Conservation (phyloP, 306 rosid species). For the Bauhinia variegata region DNA sequence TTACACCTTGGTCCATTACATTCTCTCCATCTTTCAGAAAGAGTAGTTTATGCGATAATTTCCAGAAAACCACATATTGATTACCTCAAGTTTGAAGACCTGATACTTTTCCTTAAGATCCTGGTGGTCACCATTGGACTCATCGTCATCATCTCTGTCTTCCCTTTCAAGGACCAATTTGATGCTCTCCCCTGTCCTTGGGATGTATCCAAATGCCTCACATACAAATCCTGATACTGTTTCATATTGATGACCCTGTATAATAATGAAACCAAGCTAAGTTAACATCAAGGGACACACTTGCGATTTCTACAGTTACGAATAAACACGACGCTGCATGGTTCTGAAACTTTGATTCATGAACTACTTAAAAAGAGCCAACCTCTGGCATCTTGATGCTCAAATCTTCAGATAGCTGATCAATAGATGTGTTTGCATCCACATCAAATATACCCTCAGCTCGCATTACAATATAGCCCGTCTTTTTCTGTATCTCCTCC, state of each 20-base stretch:
- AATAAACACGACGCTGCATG: too few relatives aligned
- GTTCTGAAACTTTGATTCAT: too few relatives aligned
- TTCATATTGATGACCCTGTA: conserved; percentile 97
- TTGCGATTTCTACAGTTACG: too few relatives aligned
- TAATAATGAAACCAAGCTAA: conserved; percentile 15
- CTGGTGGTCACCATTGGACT: conserved; percentile 67
- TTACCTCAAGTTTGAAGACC: conserved; percentile 85
- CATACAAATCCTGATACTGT: conserved; percentile 97
- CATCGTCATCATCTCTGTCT: conserved; percentile 76
- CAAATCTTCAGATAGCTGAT: conserved; percentile 97
- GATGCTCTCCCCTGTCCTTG: conserved; percentile 92
- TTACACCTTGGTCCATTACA: too few relatives aligned
- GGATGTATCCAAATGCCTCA: conserved; percentile 96
- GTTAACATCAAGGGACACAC: too few relatives aligned
- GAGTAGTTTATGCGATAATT: too few relatives aligned
- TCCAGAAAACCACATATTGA: conserved; percentile 21
- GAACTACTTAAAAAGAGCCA: conserved; percentile 28
- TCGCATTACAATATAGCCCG: conserved; percentile 98
- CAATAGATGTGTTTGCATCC: conserved; percentile 96
- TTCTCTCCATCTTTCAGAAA: too few relatives aligned
- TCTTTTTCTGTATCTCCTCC: conserved; percentile 99
- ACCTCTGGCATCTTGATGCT: conserved; percentile 96
- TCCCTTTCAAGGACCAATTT: conserved; percentile 88
- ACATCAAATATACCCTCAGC: conserved; percentile 94
- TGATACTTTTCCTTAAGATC: conserved; percentile 75